Base-by-base conservation (phyloP, 495 filamentous ascomycete genomes). In the Penicillium coprophilum region DNA sequence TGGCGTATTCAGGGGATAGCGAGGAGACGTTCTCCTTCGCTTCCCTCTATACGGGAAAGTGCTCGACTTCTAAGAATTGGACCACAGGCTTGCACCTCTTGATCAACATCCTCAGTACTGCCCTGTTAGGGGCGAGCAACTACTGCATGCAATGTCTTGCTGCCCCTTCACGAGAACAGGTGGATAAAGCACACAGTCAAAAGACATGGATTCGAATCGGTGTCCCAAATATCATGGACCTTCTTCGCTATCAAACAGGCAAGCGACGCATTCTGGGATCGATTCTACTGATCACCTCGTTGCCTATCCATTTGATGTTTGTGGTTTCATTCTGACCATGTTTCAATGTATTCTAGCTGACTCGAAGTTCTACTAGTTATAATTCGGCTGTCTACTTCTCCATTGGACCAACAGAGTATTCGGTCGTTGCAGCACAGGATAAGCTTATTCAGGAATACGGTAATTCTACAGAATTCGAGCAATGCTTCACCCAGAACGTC, bases 181-280 rank as follows among this genome's bases (percentile, higher is more conserved):
- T 54, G 3, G 51, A 54, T 23, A 7, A 23, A 19, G 39, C 39
- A 6, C 51, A 54, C 51, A 36, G 24, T 6, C 39, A 34, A 30
- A 27, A 13, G 21, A 54, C 30, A 32, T 54, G 51, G 51, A 8
- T 54, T 54, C 24, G 45, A 34, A 46, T 54, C 28, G 51, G 51
- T 2, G 20, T 43, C 10, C 40, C 40, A 20, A 43, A 43, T 43
- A 43, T 43, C 3, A 20, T 43, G 9, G 40, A 43, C 9, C 40
- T 43, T 23, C 8, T 43, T 43, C 40, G 40, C 40, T 43, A 43
- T 21, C 40, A 43, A 43, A 43, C 40, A 10, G 40, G 40, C 40
- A 43, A 13, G 19, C 40, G 10, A 11, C 40, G 40, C 20, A 10
- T 21, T 43, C 19, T 43, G 20, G 40, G 40, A 43, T 43, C 19